Percentiles rank a stretch among this genome's conserved stretches.
Evolutionary conservation across 352 stramenopile species (phyloP).

Genomic region (Phytophthora fragariaefolia): DNA sequence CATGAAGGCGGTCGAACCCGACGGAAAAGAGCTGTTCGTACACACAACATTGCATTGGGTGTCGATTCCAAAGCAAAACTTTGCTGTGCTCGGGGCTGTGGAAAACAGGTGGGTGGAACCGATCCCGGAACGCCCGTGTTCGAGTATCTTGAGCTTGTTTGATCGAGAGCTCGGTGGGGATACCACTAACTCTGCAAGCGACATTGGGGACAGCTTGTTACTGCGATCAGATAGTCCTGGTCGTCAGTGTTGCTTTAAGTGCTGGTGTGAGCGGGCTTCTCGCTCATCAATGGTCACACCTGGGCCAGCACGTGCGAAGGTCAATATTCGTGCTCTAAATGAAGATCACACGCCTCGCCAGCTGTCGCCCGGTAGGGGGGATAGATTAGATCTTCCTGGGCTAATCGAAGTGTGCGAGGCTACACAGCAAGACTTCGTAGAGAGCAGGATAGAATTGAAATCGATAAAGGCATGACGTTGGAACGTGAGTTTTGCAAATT

Average conservation of each 20-base stretch:
- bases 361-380: conserved; percentile 4
- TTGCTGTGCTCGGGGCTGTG: conserved; percentile 22
- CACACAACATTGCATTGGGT: conserved; percentile 28
- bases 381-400: background rate
- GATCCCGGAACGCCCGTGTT: conserved; percentile 8
- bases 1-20: conserved; percentile 21
- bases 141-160: conserved; percentile 23
- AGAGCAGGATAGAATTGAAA: conserved; percentile 9
- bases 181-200: background rate
- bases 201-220: background rate
- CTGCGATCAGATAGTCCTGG: background rate
- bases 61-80: conserved; percentile 5
- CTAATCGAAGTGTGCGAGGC: background rate
- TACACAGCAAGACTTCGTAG: background rate
- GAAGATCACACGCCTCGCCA: background rate
- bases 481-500: too few species aligned
- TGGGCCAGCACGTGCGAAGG: conserved; percentile 4
- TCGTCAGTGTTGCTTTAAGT: background rate
- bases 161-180: conserved; percentile 15
- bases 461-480: too few species aligned
- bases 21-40: conserved; percentile 17
- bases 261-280: background rate
- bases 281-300: conserved; percentile 1
- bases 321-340: background rate
- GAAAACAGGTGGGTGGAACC: conserved; percentile 5